Base-by-base conservation (phyloP, 2,329 filamentous ascomycete species). In the Aspergillus fijiensis region DNA sequence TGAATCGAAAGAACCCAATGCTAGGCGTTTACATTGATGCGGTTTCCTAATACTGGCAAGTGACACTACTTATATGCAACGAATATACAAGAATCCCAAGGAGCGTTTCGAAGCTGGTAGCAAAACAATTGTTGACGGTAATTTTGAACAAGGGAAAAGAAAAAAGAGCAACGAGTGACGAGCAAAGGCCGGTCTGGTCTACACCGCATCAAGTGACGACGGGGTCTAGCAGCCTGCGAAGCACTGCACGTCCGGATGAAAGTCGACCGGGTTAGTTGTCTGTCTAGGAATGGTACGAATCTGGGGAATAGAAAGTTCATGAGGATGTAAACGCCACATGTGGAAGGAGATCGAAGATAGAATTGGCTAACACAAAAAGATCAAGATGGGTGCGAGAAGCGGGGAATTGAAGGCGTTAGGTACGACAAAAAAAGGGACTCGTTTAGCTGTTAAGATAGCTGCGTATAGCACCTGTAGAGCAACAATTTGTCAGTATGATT, bases 391-490 rank as follows among this genome's bases (percentile, higher is more conserved):
- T 29, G 49, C 53, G n/a, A 47, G 52, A 47, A 21, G 16, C 47
- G 19, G 39, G 19, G 53, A 55, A 55, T 55, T 14, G 53, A 49
- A 49, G 29, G 29, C 42, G 42, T 49, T 35, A 19, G n/a, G 52
- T 48, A 45, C 25, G 52, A 25, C 45, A 52, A 31, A 29, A 29
- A 29, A 29, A n/a, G 35, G 35, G n/a, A 51, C 35, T 39, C 59
- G 62, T 72, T 70, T 75, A 81, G 70, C 74, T 79, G 72, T 81
- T 81, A 62, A 82, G 69, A 65, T 82, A 82, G 70, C 70, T 79
- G 61, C 79, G 77, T 63, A 82, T 81, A 62, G 80, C 80, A 60
- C 79, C 77, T 79, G 57, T 3, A 29, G 27, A 25, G 19, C 11
- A 45, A 23, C 4, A 23, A 23, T 23, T 16, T 55, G 51, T 67